phyloP scores from a whole-genome alignment of 352 stramenopile species.

The Pythium sp. region DNA sequence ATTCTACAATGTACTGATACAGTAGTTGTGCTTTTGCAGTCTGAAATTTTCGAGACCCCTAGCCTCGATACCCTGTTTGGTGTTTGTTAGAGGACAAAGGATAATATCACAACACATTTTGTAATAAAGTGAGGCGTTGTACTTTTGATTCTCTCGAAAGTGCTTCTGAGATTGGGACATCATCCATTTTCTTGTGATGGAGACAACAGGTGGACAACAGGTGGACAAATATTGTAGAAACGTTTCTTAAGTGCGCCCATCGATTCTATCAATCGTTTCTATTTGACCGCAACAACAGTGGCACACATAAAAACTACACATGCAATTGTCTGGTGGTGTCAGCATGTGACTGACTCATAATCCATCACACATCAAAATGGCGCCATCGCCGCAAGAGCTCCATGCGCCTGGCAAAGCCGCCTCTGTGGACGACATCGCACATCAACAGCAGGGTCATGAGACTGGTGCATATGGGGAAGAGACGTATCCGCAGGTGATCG shows the following conservation, averaged over 20 bases:
- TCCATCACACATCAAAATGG: conserved; percentile 1
- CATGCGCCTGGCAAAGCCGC: background rate
- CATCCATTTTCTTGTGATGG: background rate
- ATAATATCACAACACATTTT: background rate
- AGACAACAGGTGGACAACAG: background rate
- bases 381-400: background rate
- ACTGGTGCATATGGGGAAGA: conserved; percentile 20
- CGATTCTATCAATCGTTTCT: background rate
- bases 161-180: background rate
- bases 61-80: background rate
- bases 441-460: conserved; percentile 10
- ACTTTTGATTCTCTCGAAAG: background rate
- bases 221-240: background rate
- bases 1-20: background rate
- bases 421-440: background rate
- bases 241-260: background rate
- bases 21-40: background rate
- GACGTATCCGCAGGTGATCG: conserved; percentile 20
- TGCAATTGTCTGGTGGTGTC: no score
- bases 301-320: no score
- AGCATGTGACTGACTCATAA: background rate
- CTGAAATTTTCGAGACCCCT: conserved; percentile 17
- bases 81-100: background rate
- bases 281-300: background rate
- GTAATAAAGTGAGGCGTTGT: background rate